These are phyloP conservation scores for Eimeria necatrix DNA, from an alignment of 169 alveolate genomes.

Conservation along the genomic window DNA sequence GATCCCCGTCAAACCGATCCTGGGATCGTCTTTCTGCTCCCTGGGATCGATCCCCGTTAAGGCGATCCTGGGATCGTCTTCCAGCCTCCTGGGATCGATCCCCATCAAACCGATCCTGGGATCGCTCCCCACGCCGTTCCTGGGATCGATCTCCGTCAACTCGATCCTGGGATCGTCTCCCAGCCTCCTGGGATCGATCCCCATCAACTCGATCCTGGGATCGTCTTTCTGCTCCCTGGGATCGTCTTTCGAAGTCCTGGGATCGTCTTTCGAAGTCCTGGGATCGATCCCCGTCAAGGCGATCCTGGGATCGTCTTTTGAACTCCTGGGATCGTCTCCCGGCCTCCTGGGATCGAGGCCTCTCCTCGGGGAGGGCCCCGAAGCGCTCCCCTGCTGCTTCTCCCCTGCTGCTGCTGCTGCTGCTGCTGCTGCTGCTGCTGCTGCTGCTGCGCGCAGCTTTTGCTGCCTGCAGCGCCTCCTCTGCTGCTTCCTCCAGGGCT, in stretches of 20 bases:
- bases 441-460: background rate
- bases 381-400: background rate
- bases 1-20: background rate
- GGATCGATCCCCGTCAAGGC: background rate
- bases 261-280: background rate
- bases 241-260: too few relatives aligned
- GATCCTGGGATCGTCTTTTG: background rate
- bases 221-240: too few relatives aligned
- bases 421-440: background rate
- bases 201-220: background rate
- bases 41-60: too few relatives aligned
- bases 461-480: conserved; percentile 31
- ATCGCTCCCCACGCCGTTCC: background rate
- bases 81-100: background rate
- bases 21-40: background rate
- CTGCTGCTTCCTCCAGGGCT: conserved; percentile 52
- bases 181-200: background rate
- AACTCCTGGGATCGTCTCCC: too few relatives aligned
- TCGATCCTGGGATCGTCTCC: background rate
- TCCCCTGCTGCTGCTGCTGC: background rate
- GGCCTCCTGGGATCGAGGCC: too few relatives aligned
- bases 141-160: background rate
- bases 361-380: background rate
- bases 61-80: too few relatives aligned
- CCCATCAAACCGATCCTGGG: background rate